These are phyloP conservation scores for Sambucus nigra DNA, from an alignment of 129 eudicot species.

Conservation along the genomic window DNA sequence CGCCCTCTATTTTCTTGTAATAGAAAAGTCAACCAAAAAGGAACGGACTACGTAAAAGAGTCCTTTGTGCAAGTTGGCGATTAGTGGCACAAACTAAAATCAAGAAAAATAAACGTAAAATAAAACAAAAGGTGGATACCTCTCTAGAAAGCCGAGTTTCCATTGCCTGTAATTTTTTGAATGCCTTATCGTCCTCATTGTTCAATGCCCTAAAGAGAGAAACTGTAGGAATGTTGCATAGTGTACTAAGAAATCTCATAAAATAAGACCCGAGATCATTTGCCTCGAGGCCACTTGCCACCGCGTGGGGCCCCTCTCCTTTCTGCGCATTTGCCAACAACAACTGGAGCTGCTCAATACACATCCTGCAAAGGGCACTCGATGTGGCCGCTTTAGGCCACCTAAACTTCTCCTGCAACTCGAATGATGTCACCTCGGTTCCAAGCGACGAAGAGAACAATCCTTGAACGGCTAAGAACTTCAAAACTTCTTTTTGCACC, in stretches of 20 bases:
- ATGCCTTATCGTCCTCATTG: constrained; percentile 65
- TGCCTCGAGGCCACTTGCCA: constrained; percentile 57
- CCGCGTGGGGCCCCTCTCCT: constrained; percentile 50
- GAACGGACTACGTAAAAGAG: neutral
- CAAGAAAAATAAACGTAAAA: neutral
- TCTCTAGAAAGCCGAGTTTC: constrained; percentile 67
- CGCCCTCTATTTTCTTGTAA: neutral
- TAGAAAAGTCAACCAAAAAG: neutral
- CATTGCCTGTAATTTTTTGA: constrained; percentile 68
- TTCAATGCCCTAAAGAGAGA: constrained; percentile 63
- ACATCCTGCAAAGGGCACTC: constrained; percentile 62
- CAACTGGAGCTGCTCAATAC: constrained; percentile 80
- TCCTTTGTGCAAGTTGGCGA: neutral
- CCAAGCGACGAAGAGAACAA: constrained; percentile 88
- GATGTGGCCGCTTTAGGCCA: constrained; percentile 91
- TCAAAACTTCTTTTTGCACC: constrained; percentile 77
- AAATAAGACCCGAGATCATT: constrained; percentile 89
- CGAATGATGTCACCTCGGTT: constrained; percentile 95
- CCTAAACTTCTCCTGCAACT: constrained; percentile 68
- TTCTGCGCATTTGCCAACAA: constrained; percentile 75
- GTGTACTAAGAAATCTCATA: constrained; percentile 58
- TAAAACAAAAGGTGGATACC: constrained; percentile 29
- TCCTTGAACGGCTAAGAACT: constrained; percentile 95
- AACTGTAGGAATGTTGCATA: constrained; percentile 77
- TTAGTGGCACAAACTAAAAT: neutral